These are phyloP conservation scores for Fibroporia radiculosa DNA, from an alignment of 768 basidiomycete species.

Conservation along the genomic window DNA sequence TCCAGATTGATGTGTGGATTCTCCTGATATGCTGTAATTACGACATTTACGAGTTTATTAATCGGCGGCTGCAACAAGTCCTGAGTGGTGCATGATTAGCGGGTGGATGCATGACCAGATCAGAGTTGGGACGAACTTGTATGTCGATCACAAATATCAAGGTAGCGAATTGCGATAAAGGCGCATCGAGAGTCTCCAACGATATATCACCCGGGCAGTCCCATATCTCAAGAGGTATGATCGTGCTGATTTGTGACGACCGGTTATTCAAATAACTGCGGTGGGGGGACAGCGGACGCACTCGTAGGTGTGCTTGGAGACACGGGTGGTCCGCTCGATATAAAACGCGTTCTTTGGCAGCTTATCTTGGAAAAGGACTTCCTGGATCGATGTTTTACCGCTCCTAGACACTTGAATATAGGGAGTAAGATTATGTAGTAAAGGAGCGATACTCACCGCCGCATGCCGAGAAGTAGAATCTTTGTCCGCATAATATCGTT, in stretches of 20 bases:
- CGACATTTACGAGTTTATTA: slow-evolving; percentile 72
- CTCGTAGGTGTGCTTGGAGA: slow-evolving; percentile 74
- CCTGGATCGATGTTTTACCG: slow-evolving; percentile 87
- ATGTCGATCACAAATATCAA: slow-evolving; percentile 95
- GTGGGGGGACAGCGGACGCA: slow-evolving; percentile 32
- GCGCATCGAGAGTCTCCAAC: slow-evolving; percentile 64
- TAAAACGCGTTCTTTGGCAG: slow-evolving; percentile 83
- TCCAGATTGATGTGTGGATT: slow-evolving; percentile 78
- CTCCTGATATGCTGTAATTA: slow-evolving; percentile 65
- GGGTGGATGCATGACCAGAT: not conserved
- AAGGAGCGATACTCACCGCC: slow-evolving; percentile 37
- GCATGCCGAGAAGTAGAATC: slow-evolving; percentile 64
- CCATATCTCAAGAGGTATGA: slow-evolving; percentile 92
- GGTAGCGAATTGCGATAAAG: slow-evolving; percentile 73
- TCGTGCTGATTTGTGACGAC: slow-evolving; percentile 46
- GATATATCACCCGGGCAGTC: slow-evolving; percentile 87
- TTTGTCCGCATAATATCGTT: slow-evolving; percentile 41
- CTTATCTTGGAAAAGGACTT: slow-evolving; percentile 85
- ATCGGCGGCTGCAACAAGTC: slow-evolving; percentile 83
- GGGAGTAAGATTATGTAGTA: not conserved
- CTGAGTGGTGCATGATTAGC: slow-evolving; percentile 27
- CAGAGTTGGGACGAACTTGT: slow-evolving; percentile 46
- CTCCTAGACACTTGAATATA: slow-evolving; percentile 40
- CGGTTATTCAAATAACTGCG: slow-evolving; percentile 6
- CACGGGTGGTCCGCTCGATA: slow-evolving; percentile 78